A percentile compares a stretch with the other conserved stretches of the same genome.
phyloP scores from a whole-genome alignment of 768 basidiomycete species.

The Lactifluus volemus region DNA sequence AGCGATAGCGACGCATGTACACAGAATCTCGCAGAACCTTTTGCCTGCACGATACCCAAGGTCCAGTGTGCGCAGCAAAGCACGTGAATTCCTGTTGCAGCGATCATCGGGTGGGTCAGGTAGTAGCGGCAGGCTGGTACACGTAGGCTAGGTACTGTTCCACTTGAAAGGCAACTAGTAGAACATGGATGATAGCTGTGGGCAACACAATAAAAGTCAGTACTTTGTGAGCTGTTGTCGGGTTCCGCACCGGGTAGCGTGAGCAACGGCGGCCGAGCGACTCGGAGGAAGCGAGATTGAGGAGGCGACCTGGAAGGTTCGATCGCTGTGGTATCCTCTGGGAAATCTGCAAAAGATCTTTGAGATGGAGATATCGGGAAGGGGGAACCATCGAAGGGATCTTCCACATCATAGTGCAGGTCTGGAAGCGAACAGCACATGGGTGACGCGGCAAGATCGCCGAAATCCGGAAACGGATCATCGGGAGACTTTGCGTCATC shows the following conservation, averaged over 20 bases:
- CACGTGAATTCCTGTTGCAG: too few species aligned
- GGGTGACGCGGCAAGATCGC: neutral
- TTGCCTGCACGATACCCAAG: too few species aligned
- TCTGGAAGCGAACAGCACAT: neutral
- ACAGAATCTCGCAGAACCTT: too few species aligned
- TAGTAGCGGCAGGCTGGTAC: too few species aligned
- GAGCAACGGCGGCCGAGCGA: conserved; percentile 24
- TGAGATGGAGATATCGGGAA: conserved; percentile 15
- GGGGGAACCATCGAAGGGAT: neutral
- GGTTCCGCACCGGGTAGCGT: conserved; percentile 37
- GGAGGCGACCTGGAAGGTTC: neutral
- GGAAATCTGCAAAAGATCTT: conserved; percentile 13
- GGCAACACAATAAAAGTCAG: too few species aligned
- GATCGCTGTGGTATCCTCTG: conserved; percentile 7
- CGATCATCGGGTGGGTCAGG: too few species aligned
- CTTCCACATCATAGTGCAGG: neutral
- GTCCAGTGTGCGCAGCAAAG: too few species aligned
- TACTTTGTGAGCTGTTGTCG: conserved; percentile 26
- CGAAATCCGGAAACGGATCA: neutral
- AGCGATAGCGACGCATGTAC: too few species aligned
- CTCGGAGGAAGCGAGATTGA: neutral
- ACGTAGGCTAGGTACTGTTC: too few species aligned
- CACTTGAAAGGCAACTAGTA: too few species aligned
- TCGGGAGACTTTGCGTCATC: neutral
- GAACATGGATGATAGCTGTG: too few species aligned